Percentiles rank a stretch among this genome's conserved stretches.
Evolutionary conservation across 139 green algal species (phyloP).

Genomic region (Chlorella sp.): DNA sequence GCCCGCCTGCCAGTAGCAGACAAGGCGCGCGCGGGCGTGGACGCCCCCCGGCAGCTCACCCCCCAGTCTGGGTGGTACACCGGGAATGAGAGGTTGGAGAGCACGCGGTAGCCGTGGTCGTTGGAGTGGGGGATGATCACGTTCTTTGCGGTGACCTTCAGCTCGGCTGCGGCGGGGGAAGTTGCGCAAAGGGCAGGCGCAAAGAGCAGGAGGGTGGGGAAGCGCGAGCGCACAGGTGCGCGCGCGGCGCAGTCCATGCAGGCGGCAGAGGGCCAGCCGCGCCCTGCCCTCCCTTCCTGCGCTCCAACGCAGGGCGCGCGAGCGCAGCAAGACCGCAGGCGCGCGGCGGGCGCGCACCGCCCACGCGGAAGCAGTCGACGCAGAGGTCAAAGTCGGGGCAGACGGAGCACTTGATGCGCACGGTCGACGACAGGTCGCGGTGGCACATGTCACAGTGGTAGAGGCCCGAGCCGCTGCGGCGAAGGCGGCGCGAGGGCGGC

Average conservation of each 20-base stretch:
- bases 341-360: no score
- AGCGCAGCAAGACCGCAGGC: no score
- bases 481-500: neutral
- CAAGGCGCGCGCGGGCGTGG: no score
- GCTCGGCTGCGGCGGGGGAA: no score
- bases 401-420: conserved; percentile 93
- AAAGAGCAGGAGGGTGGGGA: no score
- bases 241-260: no score
- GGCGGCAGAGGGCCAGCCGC: no score
- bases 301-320: no score
- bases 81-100: conserved; percentile 94
- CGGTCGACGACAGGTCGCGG: conserved; percentile 80
- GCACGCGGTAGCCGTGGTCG: conserved; percentile 81
- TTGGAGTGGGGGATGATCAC: conserved; percentile 85
- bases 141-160: conserved; percentile 16
- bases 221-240: neutral
- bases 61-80: conserved; percentile 90
- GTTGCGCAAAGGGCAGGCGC: no score
- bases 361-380: conserved; percentile 93
- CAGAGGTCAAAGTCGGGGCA: conserved; percentile 95
- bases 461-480: conserved; percentile 59
- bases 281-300: no score
- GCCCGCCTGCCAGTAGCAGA: no score
- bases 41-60: conserved; percentile 63
- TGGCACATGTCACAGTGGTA: conserved; percentile 98